A percentile compares a stretch with the other conserved stretches of the same genome.
These are phyloP conservation scores for Vitis amurensis DNA, from an alignment of 164 flowering plant genomes.

Conservation along the genomic window DNA sequence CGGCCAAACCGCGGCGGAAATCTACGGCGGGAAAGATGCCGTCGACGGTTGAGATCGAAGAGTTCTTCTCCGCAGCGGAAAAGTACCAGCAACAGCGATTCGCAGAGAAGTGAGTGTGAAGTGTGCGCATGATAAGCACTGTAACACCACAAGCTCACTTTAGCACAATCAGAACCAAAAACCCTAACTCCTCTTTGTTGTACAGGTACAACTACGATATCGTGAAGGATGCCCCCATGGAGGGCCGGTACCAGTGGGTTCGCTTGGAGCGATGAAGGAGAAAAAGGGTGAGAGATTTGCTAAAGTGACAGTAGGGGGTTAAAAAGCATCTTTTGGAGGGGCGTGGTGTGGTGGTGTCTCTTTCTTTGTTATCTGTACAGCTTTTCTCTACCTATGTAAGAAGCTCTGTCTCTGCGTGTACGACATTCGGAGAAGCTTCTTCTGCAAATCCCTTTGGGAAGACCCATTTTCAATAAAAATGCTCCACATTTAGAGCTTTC, in stretches of 20 bases:
- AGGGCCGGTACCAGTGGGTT: constrained; percentile 79
- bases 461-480: not conserved
- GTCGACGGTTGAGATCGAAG: constrained; percentile 58
- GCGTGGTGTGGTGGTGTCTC: not conserved
- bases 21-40: constrained; percentile 31
- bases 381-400: not conserved
- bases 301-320: not conserved
- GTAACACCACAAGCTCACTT: constrained; percentile 11
- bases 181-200: constrained; percentile 13
- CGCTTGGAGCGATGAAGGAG: constrained; percentile 43
- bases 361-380: not conserved
- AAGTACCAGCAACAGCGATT: constrained; percentile 57
- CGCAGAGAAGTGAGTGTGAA: constrained; percentile 55
- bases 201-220: constrained; percentile 78
- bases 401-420: not conserved
- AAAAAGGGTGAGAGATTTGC: not conserved
- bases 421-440: constrained; percentile 1
- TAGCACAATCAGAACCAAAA: not conserved
- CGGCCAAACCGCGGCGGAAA: constrained; percentile 9
- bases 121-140: constrained; percentile 21
- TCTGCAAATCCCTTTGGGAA: not conserved
- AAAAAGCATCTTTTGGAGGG: not conserved
- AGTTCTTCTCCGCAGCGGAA: constrained; percentile 59
- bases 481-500: not conserved
- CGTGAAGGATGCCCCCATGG: constrained; percentile 62